A percentile compares a stretch with the other conserved stretches of the same genome.
phyloP scores from a whole-genome alignment of 2,329 filamentous ascomycete species.

The Aspergillus pseudonomiae region DNA sequence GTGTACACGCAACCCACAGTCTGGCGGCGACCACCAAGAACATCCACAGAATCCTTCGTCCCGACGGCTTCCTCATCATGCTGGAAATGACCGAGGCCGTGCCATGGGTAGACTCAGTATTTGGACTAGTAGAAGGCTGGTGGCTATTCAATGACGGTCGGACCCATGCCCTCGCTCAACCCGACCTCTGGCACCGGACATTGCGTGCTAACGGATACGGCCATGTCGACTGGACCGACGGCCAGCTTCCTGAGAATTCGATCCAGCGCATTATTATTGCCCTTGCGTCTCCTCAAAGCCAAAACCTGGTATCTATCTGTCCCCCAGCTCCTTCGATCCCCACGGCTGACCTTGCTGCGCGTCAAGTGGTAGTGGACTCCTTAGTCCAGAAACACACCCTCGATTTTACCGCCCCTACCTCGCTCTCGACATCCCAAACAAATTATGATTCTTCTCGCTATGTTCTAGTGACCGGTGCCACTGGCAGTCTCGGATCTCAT shows the following conservation, averaged over 20 bases:
- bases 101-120: constrained; percentile 30
- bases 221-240: constrained; percentile 38
- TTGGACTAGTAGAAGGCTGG: constrained; percentile 41
- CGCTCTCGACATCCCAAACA: neutral
- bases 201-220: constrained; percentile 31
- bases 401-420: constrained; percentile 18
- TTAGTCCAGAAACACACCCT: constrained; percentile 30
- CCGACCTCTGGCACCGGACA: constrained; percentile 24
- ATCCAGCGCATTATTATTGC: constrained; percentile 27
- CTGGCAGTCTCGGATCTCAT: constrained; percentile 45
- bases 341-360: constrained; percentile 18
- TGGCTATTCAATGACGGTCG: constrained; percentile 43
- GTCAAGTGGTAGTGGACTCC: constrained; percentile 25
- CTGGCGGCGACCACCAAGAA: constrained; percentile 25
- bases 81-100: constrained; percentile 34
- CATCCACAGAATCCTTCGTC: constrained; percentile 28
- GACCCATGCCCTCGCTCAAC: neutral
- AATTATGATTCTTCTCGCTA: constrained; percentile 9
- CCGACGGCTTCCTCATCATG: constrained; percentile 33
- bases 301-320: neutral
- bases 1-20: constrained; percentile 37
- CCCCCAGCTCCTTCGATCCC: neutral
- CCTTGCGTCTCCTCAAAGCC: constrained; percentile 17
- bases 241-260: constrained; percentile 22
- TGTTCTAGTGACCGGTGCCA: constrained; percentile 48